Evolutionary conservation across 2,329 filamentous ascomycete genomes (phyloP).

Genomic region (Alternaria triticina): DNA sequence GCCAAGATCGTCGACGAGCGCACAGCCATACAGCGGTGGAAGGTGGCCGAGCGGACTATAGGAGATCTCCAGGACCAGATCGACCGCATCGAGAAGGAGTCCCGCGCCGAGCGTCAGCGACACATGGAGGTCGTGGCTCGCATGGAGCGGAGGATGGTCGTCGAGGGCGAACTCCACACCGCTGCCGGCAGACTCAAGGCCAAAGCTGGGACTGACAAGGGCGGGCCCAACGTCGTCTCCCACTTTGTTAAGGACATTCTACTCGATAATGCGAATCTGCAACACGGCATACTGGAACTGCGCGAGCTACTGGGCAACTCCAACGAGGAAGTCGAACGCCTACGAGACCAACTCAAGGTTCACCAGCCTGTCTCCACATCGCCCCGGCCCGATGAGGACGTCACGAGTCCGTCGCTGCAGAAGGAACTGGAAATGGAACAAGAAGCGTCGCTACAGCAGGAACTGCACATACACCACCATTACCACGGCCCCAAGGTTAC

Average conservation of each 20-base stretch:
- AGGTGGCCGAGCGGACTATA: conserved; percentile 80
- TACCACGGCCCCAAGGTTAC: conserved; percentile 67
- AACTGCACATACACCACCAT: conserved; percentile 93
- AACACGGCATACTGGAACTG: conserved; percentile 88
- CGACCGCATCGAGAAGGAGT: conserved; percentile 85
- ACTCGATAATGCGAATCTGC: conserved; percentile 92
- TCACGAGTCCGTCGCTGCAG: conserved; percentile 61
- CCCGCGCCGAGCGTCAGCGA: conserved; percentile 77
- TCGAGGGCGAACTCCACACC: conserved; percentile 81
- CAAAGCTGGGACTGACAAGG: conserved; percentile 65
- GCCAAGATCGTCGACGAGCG: conserved; percentile 76
- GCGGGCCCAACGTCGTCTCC: conserved; percentile 76
- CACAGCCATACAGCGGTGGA: conserved; percentile 82
- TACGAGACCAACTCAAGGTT: conserved; percentile 80
- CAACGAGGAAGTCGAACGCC: conserved; percentile 88
- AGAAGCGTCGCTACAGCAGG: conserved; percentile 49
- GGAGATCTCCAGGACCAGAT: conserved; percentile 83
- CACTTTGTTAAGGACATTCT: conserved; percentile 96
- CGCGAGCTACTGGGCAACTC: conserved; percentile 89
- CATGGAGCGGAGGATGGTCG: conserved; percentile 81
- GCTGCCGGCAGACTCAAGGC: conserved; percentile 81
- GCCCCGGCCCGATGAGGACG: conserved; percentile 22
- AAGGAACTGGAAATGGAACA: conserved; percentile 68
- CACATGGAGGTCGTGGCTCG: conserved; percentile 81
- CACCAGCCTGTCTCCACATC: conserved; percentile 70